phyloP scores from a whole-genome alignment of 495 filamentous ascomycete species.

The Sphaerosporella brunnea region DNA sequence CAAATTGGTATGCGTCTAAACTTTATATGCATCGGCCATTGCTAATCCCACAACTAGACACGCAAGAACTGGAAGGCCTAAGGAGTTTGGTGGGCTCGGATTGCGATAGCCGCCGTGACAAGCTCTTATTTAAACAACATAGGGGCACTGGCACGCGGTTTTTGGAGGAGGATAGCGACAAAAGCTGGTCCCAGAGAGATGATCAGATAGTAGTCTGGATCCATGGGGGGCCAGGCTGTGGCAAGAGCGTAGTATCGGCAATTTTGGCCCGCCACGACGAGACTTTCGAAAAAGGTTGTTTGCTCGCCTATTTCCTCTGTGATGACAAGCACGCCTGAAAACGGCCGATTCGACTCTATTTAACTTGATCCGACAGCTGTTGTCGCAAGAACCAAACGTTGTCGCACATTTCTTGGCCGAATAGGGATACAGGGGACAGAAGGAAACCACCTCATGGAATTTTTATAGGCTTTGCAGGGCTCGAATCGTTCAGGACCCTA shows the following conservation, averaged over 20 bases:
- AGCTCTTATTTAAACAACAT: slow-evolving; percentile 17
- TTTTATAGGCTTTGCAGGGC: slow-evolving; percentile 3
- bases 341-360: slow-evolving; percentile 2
- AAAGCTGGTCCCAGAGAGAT: not conserved
- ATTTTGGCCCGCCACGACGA: slow-evolving; percentile 1
- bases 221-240: slow-evolving; percentile 6
- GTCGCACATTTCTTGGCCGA: slow-evolving; percentile 2
- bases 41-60: too few relatives aligned
- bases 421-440: not conserved
- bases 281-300: not conserved
- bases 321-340: slow-evolving; percentile 9
- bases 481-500: slow-evolving; percentile 2
- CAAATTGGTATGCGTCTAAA: too few relatives aligned
- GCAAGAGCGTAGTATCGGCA: slow-evolving; percentile 10
- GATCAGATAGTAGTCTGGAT: slow-evolving; percentile 7
- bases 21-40: too few relatives aligned
- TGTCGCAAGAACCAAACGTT: not conserved
- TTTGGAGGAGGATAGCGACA: slow-evolving; percentile 25
- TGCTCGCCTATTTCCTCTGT: slow-evolving; percentile 10
- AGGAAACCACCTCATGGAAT: slow-evolving; percentile 3
- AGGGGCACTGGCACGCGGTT: slow-evolving; percentile 27
- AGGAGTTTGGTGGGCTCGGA: not conserved
- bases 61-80: too few relatives aligned
- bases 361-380: not conserved
- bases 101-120: slow-evolving; percentile 1